Base-by-base conservation (phyloP, 1,139 yeast genomes). In the Debaryomycetaceae sp. region DNA sequence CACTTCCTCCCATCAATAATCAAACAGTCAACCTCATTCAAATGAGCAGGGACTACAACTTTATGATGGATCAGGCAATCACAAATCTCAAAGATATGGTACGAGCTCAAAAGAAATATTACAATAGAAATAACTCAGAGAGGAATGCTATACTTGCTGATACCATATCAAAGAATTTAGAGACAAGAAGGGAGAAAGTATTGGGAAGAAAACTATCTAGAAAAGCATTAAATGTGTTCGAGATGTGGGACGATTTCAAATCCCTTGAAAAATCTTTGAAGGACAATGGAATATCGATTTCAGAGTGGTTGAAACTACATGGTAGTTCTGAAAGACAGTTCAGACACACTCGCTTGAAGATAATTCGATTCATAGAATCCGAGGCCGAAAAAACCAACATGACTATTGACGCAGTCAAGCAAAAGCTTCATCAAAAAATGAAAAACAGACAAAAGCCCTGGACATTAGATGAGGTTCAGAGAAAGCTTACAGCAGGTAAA, bases 201-300 rank as follows among this genome's bases (percentile, higher is more conserved):
- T 48, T 67, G 36, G 51, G 55, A 36, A 47, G 68, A 38, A 50
- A 70, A 42, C 57, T 66, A 22, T 65, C 70, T 2, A 45, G 72
- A 39, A 70, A 66, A 45, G 70, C 71, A 1, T 53, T 61, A 11
- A 63, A 68, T 6, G 51, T 67, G 14, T 65, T 58, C 47, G 72
- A 68, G 49, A 66, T 68, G 72, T 68, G 73, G 73, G 69, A 68
- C 46, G 73, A 68, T 46, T 68, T 65, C 47, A 68, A 66, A 43
- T 57, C 63, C 7, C 49, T 66, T 24, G 72, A 67, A 42, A 49
- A 53, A 40, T 68, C 58, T 33, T 53, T 68, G 38, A 56, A 56
- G 37, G 59, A 59, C 33, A 58, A 63, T 44, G 66, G 60, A 40
- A 58, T 68, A 23, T 55, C 68, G 7, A 55, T 62, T 6, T 65